These are phyloP conservation scores for Debaryomycetaceae sp. DNA, from an alignment of 1,139 yeast genomes.

Conservation along the genomic window DNA sequence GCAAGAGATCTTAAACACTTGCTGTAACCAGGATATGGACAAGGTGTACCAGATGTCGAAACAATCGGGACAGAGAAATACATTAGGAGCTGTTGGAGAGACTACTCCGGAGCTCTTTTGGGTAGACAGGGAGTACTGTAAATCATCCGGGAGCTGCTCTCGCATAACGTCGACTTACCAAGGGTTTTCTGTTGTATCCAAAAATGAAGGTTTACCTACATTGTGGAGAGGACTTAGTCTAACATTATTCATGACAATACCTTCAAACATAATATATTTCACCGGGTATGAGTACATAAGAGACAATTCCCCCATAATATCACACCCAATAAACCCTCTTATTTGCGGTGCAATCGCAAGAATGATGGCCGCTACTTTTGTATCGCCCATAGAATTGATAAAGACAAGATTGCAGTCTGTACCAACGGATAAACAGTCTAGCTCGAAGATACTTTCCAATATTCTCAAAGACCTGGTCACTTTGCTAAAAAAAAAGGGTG, in stretches of 20 bases:
- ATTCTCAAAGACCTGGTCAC: constrained; percentile 54
- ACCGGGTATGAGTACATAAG: constrained; percentile 88
- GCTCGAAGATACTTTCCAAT: constrained; percentile 41
- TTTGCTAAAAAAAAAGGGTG: constrained; percentile 58
- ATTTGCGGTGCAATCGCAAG: constrained; percentile 87
- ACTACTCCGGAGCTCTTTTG: constrained; percentile 33
- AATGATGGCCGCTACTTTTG: constrained; percentile 74
- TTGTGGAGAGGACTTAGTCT: constrained; percentile 89
- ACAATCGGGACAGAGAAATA: not conserved
- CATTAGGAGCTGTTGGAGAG: constrained; percentile 1
- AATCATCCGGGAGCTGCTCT: constrained; percentile 29
- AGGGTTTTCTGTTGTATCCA: constrained; percentile 63
- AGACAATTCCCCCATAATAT: constrained; percentile 62
- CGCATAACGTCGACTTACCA: constrained; percentile 60
- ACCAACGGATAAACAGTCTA: constrained; percentile 39
- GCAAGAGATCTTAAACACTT: constrained; percentile 54
- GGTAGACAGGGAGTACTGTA: constrained; percentile 39
- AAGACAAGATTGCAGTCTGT: constrained; percentile 89
- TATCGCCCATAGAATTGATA: constrained; percentile 84
- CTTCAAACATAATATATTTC: constrained; percentile 89
- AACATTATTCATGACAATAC: constrained; percentile 84
- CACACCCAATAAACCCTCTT: constrained; percentile 63
- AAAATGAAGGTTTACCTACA: constrained; percentile 70
- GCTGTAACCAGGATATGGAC: not conserved
- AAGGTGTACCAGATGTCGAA: not conserved